These are phyloP conservation scores for Citrus sinensis DNA, from an alignment of 345 rosid species.

Conservation along the genomic window DVS_A1.0 CM039164.1:12276001-12276500, in stretches of 20 bases:
- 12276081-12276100: background rate
- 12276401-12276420: too few relatives aligned
- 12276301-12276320: background rate
- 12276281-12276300: background rate
- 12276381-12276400: too few relatives aligned
- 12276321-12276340: background rate
- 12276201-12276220: background rate
- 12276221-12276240: background rate
- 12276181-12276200: background rate
- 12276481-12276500: too few relatives aligned
- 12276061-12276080: slow-evolving; percentile 26
- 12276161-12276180: slow-evolving; percentile 11
- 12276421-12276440: too few relatives aligned
- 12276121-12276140: background rate
- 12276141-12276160: background rate
- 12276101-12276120: slow-evolving; percentile 16
- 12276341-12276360: too few relatives aligned
- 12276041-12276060: background rate
- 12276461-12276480: too few relatives aligned
- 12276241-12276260: background rate
- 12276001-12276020: background rate
- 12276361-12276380: too few relatives aligned
- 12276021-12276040: slow-evolving; percentile 27
- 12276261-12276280: slow-evolving; percentile 11
- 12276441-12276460: too few relatives aligned